phyloP scores from a whole-genome alignment of 257 asterid species.

The Solanum arcanum region DNA sequence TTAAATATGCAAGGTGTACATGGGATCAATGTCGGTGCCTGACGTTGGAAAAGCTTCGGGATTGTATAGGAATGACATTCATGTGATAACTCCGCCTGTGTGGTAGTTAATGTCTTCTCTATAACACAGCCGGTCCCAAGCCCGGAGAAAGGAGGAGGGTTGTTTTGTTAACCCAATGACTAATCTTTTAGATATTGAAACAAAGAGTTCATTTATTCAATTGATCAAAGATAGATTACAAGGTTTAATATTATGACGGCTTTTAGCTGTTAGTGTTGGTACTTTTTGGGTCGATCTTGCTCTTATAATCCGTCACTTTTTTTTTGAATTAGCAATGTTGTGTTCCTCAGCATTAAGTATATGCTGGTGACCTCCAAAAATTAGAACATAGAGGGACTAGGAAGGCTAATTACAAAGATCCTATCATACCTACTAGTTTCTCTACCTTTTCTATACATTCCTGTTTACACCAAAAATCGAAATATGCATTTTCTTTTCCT shows the following conservation, averaged over 20 bases:
- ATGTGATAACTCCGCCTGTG: conserved; percentile 1
- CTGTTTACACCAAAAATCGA: too few relatives aligned
- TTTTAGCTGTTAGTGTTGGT: neutral
- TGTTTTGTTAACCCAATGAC: neutral
- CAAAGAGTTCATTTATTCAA: neutral
- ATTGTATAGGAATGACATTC: neutral
- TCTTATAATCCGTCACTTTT: neutral
- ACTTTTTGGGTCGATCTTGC: neutral
- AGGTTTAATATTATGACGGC: neutral
- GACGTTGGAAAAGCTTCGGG: neutral
- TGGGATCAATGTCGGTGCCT: neutral
- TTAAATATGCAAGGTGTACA: neutral
- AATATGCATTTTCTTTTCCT: too few relatives aligned
- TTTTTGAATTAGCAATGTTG: too few relatives aligned
- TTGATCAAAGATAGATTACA: neutral
- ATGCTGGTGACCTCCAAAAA: too few relatives aligned
- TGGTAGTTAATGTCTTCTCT: neutral
- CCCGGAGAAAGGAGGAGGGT: conserved; percentile 6
- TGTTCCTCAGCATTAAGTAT: too few relatives aligned
- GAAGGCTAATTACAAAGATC: too few relatives aligned
- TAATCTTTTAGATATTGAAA: neutral
- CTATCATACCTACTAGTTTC: too few relatives aligned
- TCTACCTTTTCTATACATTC: too few relatives aligned
- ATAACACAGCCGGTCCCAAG: conserved; percentile 3
- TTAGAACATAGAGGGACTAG: too few relatives aligned